Percentiles rank a stretch among this genome's conserved stretches.
These are phyloP conservation scores for Leccinum subspadiceum DNA, from an alignment of 1,284 basidiomycete species.

Conservation along the genomic window DNA sequence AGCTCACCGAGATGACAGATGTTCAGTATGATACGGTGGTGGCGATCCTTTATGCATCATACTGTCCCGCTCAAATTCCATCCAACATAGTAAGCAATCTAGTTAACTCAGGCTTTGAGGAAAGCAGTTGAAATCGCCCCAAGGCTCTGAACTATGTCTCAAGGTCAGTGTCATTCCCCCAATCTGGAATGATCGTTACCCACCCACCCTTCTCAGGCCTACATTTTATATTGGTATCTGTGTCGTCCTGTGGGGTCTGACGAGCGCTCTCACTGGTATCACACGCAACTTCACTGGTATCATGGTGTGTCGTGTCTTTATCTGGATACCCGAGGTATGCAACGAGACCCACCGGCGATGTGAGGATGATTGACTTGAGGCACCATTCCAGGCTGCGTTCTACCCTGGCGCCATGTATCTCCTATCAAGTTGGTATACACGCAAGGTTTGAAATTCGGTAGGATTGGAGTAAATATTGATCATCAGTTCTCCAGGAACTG, in stretches of 20 bases:
- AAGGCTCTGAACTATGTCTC: neutral
- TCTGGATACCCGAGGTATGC: conserved; percentile 58
- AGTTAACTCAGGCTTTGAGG: neutral
- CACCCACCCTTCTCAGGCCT: conserved; percentile 40
- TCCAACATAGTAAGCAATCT: conserved; percentile 55
- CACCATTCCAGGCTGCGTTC: conserved; percentile 49
- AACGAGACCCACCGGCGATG: neutral
- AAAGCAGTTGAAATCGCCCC: neutral
- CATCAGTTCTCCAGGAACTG: conserved; percentile 47
- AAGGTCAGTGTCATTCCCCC: neutral
- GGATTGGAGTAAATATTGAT: neutral
- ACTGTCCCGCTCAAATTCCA: conserved; percentile 61
- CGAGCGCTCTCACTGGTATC: conserved; percentile 61
- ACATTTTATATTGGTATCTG: conserved; percentile 61
- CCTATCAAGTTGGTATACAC: conserved; percentile 66
- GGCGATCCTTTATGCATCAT: conserved; percentile 59
- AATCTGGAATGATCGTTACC: neutral
- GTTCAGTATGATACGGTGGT: conserved; percentile 60
- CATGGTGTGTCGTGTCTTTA: conserved; percentile 56
- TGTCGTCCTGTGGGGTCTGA: conserved; percentile 62
- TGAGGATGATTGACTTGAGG: neutral
- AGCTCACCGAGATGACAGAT: conserved; percentile 35
- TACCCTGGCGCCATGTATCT: conserved; percentile 64
- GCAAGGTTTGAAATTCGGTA: conserved; percentile 39
- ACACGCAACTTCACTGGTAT: conserved; percentile 57